phyloP scores from a whole-genome alignment of 140 eudicot species.

The Oenanthe javanica region DNA sequence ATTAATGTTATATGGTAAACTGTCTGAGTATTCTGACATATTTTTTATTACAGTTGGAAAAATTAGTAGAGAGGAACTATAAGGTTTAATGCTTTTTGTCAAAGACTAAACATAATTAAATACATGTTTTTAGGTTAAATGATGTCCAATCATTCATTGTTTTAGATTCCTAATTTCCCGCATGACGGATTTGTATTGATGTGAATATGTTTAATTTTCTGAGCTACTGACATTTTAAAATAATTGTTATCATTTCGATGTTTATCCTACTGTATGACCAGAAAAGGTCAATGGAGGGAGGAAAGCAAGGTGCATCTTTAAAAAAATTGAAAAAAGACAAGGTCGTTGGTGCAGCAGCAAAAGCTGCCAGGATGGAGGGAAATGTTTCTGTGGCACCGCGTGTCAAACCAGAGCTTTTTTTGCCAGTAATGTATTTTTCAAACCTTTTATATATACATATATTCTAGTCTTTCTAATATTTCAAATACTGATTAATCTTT shows the following conservation, averaged over 20 bases:
- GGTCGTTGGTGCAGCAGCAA: slow-evolving; percentile 56
- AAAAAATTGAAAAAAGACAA: slow-evolving; percentile 91
- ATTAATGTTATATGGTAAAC: no score
- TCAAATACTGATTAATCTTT: neutral
- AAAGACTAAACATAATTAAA: no score
- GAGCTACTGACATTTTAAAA: neutral
- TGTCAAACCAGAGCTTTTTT: slow-evolving; percentile 82
- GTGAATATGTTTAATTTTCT: neutral
- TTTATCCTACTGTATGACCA: slow-evolving; percentile 24
- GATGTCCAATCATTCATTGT: neutral
- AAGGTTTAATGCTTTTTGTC: no score
- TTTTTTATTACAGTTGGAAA: no score
- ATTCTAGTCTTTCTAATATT: neutral
- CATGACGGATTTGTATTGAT: neutral
- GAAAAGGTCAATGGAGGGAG: slow-evolving; percentile 87
- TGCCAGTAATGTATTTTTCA: slow-evolving; percentile 69
- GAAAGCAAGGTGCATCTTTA: slow-evolving; percentile 71
- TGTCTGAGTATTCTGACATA: no score
- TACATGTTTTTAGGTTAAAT: no score
- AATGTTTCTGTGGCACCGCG: slow-evolving; percentile 71
- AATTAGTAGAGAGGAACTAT: no score
- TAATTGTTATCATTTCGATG: neutral
- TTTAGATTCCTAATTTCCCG: neutral
- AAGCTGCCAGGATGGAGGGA: slow-evolving; percentile 69
- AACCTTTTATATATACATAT: neutral